phyloP scores from a whole-genome alignment of 768 basidiomycete genomes.

The Chalciporus pseudorubinellus region DNA sequence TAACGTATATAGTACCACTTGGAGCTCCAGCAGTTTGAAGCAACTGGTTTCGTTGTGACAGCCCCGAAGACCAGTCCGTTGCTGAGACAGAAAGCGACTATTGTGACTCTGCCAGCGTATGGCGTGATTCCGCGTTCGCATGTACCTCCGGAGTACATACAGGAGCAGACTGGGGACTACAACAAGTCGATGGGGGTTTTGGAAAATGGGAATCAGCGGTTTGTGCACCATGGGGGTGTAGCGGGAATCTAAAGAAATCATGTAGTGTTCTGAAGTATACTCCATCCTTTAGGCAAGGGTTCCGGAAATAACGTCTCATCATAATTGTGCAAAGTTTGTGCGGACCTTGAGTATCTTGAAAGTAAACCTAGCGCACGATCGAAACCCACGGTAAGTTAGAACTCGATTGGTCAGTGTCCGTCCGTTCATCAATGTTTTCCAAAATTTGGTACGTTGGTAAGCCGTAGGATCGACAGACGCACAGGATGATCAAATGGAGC shows the following conservation, averaged over 20 bases:
- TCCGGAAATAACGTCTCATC: too few relatives aligned
- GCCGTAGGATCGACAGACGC: too few relatives aligned
- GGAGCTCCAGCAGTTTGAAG: conserved; percentile 41
- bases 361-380: too few relatives aligned
- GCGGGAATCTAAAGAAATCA: neutral
- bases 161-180: conserved; percentile 44
- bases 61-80: conserved; percentile 28
- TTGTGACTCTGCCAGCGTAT: conserved; percentile 38
- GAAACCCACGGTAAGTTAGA: too few relatives aligned
- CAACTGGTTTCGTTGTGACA: conserved; percentile 40
- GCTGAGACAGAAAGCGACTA: conserved; percentile 38
- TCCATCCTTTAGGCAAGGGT: too few relatives aligned
- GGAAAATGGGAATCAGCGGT: conserved; percentile 57
- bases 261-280: too few relatives aligned
- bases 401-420: too few relatives aligned
- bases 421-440: too few relatives aligned
- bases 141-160: conserved; percentile 52
- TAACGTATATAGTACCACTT: conserved; percentile 40
- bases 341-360: too few relatives aligned
- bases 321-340: too few relatives aligned
- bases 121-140: conserved; percentile 43
- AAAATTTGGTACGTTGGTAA: too few relatives aligned
- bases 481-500: too few relatives aligned
- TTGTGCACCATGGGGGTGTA: conserved; percentile 28
- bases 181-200: conserved; percentile 50